phyloP scores from a whole-genome alignment of 139 green algal genomes.

The Chlorella sp. region DNA sequence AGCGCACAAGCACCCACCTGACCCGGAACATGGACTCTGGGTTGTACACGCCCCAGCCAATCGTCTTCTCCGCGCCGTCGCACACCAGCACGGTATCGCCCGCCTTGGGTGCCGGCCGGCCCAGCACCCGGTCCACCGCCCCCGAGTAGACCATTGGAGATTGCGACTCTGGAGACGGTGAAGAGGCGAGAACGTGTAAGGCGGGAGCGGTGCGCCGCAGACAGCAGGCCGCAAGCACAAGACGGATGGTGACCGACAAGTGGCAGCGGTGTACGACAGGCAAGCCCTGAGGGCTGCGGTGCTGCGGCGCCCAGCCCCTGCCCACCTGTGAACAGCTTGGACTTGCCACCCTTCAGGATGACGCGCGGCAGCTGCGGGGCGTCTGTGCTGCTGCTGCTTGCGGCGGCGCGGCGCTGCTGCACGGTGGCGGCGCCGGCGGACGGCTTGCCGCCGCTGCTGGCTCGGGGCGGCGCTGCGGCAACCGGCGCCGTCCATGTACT shows the following conservation, averaged over 20 bases:
- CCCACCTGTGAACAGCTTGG: constrained; percentile 62
- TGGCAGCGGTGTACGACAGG: too few relatives aligned
- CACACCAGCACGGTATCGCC: constrained; percentile 77
- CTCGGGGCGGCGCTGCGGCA: too few relatives aligned
- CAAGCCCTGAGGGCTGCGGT: too few relatives aligned
- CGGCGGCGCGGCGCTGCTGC: neutral
- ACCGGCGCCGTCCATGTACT: too few relatives aligned
- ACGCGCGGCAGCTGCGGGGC: constrained; percentile 39
- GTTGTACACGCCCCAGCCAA: constrained; percentile 91
- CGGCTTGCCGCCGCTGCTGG: too few relatives aligned
- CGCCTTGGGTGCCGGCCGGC: constrained; percentile 43
- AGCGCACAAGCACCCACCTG: constrained; percentile 53
- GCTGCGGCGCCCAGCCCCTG: too few relatives aligned
- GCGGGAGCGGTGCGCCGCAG: too few relatives aligned
- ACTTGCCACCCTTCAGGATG: constrained; percentile 80
- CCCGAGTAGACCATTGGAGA: constrained; percentile 69
- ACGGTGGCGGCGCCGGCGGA: too few relatives aligned
- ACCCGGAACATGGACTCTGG: constrained; percentile 81
- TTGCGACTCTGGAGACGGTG: neutral
- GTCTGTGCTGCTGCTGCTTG: neutral
- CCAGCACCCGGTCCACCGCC: constrained; percentile 75
- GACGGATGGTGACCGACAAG: too few relatives aligned
- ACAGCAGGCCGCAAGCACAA: too few relatives aligned
- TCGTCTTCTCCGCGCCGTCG: constrained; percentile 45
- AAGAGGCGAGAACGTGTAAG: too few relatives aligned